phyloP scores from a whole-genome alignment of 345 rosid genomes.

The Eucalyptus coolabah region DNA sequence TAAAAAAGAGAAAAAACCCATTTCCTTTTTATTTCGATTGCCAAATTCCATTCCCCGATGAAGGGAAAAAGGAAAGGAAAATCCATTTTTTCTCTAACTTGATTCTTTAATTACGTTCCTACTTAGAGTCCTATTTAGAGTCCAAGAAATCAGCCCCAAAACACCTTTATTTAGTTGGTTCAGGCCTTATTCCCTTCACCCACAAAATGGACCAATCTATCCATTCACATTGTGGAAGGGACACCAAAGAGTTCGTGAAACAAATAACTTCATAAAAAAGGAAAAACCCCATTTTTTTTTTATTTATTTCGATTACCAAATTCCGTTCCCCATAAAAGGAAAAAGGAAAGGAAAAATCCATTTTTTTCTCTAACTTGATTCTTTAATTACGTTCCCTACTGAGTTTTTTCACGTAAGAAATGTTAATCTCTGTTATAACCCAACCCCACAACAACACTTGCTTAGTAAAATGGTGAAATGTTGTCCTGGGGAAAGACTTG shows the following conservation, averaged over 20 bases:
- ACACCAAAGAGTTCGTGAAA: neutral
- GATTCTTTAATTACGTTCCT: too few relatives aligned
- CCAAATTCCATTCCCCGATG: too few relatives aligned
- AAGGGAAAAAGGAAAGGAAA: too few relatives aligned
- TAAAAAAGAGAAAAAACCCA: too few relatives aligned
- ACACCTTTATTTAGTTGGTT: neutral
- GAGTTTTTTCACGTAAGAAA: neutral
- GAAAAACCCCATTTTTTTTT: neutral
- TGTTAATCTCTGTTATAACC: too few relatives aligned
- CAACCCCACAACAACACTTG: too few relatives aligned
- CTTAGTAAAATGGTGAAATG: too few relatives aligned
- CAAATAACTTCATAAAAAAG: too few relatives aligned
- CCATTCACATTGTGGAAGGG: neutral
- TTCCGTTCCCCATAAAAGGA: neutral
- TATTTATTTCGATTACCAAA: neutral
- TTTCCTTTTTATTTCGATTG: too few relatives aligned
- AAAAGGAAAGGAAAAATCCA: neutral
- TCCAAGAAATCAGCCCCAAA: neutral
- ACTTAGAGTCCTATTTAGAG: neutral
- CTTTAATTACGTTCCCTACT: neutral
- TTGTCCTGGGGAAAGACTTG: too few relatives aligned
- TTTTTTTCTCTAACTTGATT: neutral
- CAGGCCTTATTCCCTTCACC: neutral
- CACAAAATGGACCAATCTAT: neutral
- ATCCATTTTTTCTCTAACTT: too few relatives aligned